Evolutionary conservation across 73 alveolate genomes (phyloP).

Genomic region (Paramecium caudatum): DNA sequence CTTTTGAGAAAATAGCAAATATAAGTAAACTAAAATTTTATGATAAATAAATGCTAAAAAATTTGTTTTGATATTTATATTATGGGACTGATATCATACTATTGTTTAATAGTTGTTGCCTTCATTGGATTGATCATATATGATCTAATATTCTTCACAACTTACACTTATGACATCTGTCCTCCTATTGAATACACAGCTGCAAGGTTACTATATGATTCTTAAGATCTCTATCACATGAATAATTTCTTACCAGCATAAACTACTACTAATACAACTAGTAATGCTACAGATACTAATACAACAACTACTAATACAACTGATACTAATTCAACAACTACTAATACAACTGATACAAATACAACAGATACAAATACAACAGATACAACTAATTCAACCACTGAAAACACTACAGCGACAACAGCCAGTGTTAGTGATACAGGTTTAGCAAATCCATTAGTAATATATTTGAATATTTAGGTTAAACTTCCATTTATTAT

Average conservation of each 20-base stretch:
- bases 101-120: slow-evolving; percentile 34
- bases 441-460: slow-evolving; percentile 29
- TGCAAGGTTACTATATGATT: too few species aligned
- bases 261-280: too few species aligned
- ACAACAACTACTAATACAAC: background rate
- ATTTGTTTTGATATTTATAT: slow-evolving; percentile 14
- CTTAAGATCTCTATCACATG: too few species aligned
- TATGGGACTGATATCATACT: slow-evolving; percentile 46
- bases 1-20: slow-evolving; percentile 48
- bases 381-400: background rate
- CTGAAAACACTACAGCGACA: background rate
- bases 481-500: background rate
- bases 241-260: too few species aligned
- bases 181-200: slow-evolving; percentile 13
- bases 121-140: slow-evolving; percentile 10
- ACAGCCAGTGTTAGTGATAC: too few species aligned
- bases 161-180: background rate
- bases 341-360: background rate
- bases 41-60: slow-evolving; percentile 28
- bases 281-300: background rate
- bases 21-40: slow-evolving; percentile 44
- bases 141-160: slow-evolving; percentile 26
- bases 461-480: background rate
- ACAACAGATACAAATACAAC: background rate
- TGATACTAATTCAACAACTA: background rate